Evolutionary conservation across 352 stramenopile genomes (phyloP), one percentile per base, ranked within the genome.

Genomic region (Phytophthora lateralis): DNA sequence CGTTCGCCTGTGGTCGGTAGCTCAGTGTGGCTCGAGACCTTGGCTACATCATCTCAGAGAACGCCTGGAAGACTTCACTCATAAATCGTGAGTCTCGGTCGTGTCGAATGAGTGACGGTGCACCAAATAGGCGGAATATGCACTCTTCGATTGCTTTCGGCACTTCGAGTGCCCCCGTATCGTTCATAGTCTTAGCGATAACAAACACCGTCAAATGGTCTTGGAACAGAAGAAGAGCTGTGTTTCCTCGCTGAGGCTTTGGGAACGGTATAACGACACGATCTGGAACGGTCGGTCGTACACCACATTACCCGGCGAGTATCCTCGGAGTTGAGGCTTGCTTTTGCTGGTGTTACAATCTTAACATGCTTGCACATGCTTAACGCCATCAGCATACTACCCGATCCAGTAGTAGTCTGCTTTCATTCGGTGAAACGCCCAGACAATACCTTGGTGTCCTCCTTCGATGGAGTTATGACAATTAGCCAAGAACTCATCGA

Each of bases 341-440:
- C 29, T 52, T 14, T 60, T 14, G 34, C 34, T 39, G 10, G 12
- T 39, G 3, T 14, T 60, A 8, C 41, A 56, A n/a, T 47, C 35
- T 6, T n/a, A 6, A 2, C 27, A 60, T 3, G 27, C 27, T n/a
- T 51, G 35, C 1, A 60, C 29, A 9, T 59, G 51, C 15, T 59
- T 59, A 3, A 42, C 39, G 9, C 37, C 55, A 14, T 63, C 45
- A 0, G 55, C 39, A 14, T 63, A 63, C 2, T 56, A 17, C 1
- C 45, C 45, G 3, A 37, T 20, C 55, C 55, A 63, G 18, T 63
- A 56, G 18, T 38, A 63, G 4, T 57, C 55, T 1, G 7, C 6
- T 32, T 39, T 56, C 8, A 56, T 46, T 21, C 55, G n/a, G 2
- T 57, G 46, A 20, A 18, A 57, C 3, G 37, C 52, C 24, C 55